phyloP scores from a whole-genome alignment of 2,329 filamentous ascomycete species.

The Paecilomyces sp. region DNA sequence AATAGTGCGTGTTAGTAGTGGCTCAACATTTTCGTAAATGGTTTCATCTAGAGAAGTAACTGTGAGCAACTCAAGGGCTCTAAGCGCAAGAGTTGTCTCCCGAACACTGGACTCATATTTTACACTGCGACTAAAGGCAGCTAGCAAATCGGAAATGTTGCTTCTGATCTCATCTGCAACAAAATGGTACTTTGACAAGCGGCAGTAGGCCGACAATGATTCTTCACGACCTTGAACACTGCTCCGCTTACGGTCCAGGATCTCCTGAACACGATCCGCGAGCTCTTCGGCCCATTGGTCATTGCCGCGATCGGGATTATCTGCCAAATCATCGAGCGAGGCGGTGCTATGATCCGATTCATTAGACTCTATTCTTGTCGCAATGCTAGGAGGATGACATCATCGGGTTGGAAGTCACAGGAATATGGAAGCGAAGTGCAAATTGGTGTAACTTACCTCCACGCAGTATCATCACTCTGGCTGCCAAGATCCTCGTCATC shows the following conservation, averaged over 20 bases:
- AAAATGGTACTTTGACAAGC: conserved; percentile 62
- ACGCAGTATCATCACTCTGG: conserved; percentile 52
- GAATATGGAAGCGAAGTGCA: conserved; percentile 22
- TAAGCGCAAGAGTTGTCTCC: conserved; percentile 64
- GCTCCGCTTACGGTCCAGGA: conserved; percentile 72
- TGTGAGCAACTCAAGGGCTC: conserved; percentile 63
- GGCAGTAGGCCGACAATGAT: conserved; percentile 54
- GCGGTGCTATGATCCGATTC: conserved; percentile 41
- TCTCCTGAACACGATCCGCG: conserved; percentile 59
- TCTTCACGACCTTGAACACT: conserved; percentile 64
- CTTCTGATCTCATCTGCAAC: conserved; percentile 55
- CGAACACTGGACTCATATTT: conserved; percentile 60
- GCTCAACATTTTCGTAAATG: conserved; percentile 57
- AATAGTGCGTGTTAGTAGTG: conserved; percentile 55
- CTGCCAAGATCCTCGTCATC: conserved; percentile 53
- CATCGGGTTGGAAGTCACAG: conserved; percentile 15
- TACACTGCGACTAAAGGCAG: conserved; percentile 62
- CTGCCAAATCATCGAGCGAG: conserved; percentile 60
- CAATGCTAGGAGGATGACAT: conserved; percentile 20
- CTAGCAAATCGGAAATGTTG: conserved; percentile 55
- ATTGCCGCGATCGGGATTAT: conserved; percentile 47
- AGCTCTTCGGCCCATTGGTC: conserved; percentile 57
- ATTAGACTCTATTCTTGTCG: conserved; percentile 4
- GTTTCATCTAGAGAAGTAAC: conserved; percentile 59
- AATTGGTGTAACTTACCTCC: conserved; percentile 39